phyloP scores from a whole-genome alignment of 106 monocot species.

The Ottelia alismoides region DNA sequence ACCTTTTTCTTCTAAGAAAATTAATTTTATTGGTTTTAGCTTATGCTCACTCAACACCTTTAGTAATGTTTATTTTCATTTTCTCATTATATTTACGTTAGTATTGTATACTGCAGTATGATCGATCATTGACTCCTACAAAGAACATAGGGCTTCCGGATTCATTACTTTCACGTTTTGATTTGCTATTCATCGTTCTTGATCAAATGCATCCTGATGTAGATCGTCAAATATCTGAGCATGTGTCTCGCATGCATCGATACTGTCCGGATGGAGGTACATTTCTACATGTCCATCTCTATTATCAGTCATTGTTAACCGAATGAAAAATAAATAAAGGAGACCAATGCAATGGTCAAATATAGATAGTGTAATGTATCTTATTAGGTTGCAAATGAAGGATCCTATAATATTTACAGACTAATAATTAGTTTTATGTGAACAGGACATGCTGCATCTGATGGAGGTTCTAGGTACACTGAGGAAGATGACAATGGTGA shows the following conservation, averaged over 20 bases:
- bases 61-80: no score
- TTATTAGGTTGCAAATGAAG: neutral
- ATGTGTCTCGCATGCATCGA: constrained; percentile 94
- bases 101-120: no score
- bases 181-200: constrained; percentile 94
- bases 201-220: constrained; percentile 99
- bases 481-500: constrained; percentile 95
- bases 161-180: constrained; percentile 97
- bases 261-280: constrained; percentile 81
- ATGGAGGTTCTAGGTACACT: constrained; percentile 56
- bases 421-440: neutral
- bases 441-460: constrained; percentile 32
- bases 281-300: no score
- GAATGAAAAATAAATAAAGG: no score
- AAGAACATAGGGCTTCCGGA: constrained; percentile 99
- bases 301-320: no score
- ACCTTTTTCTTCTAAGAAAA: no score
- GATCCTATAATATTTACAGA: neutral
- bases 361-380: neutral
- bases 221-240: constrained; percentile 84
- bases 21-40: no score
- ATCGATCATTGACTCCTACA: constrained; percentile 91
- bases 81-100: no score
- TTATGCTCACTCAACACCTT: no score
- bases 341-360: no score